Conservation (phyloP, 371 early-diverging fungal species). For the Mortierella sp. region DNA sequence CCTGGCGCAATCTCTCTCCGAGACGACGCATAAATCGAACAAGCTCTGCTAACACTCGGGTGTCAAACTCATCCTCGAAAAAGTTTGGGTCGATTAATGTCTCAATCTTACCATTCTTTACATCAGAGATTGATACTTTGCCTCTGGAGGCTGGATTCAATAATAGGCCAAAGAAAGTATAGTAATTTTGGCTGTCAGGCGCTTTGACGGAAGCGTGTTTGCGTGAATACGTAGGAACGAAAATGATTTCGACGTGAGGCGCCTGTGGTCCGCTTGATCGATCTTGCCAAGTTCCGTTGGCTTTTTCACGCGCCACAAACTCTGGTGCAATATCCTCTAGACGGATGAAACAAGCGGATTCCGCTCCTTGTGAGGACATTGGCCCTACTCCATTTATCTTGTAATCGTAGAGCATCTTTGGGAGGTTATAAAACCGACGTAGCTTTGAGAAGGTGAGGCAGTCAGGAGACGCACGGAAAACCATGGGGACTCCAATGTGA, state of each 20-base stretch:
- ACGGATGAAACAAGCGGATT: constrained; percentile 31
- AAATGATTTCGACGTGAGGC: constrained; percentile 45
- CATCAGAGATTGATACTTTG: constrained; percentile 27
- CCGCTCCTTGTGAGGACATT: constrained; percentile 15
- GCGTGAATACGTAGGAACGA: constrained; percentile 19
- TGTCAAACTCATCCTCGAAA: constrained; percentile 45
- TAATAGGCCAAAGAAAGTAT: constrained; percentile 26
- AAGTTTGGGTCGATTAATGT: constrained; percentile 47
- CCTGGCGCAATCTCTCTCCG: constrained; percentile 25
- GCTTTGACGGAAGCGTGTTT: constrained; percentile 16
- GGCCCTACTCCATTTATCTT: constrained; percentile 26
- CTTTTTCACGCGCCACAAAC: constrained; percentile 56
- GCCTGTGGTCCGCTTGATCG: constrained; percentile 38
- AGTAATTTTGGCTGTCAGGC: constrained; percentile 28
- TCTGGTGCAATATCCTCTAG: constrained; percentile 51
- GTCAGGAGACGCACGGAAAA: constrained; percentile 18
- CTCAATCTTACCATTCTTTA: constrained; percentile 31
- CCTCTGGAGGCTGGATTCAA: constrained; percentile 45
- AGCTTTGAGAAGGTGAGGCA: not conserved
- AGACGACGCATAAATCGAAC: constrained; percentile 34
- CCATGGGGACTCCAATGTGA: constrained; percentile 41
- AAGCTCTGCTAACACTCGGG: constrained; percentile 33
- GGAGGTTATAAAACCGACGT: constrained; percentile 3
- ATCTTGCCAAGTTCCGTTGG: constrained; percentile 53
- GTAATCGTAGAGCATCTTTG: constrained; percentile 32